These are phyloP conservation scores for baker's yeast (Saccharomyces cerevisiae) DNA, from an alignment of 805 yeast genomes.

Conservation along the genomic window DNA sequence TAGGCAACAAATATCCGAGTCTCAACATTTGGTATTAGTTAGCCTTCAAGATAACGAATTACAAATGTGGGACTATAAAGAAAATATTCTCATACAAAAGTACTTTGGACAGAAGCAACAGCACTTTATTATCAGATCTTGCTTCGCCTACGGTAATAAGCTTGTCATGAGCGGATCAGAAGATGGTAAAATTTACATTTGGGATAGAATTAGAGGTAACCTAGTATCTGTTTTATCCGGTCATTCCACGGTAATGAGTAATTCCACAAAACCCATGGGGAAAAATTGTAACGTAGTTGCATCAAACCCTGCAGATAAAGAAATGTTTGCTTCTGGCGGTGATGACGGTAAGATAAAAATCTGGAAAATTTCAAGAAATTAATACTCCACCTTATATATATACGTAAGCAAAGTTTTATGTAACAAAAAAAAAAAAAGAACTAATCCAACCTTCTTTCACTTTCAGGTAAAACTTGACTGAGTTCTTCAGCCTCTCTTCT, in stretches of 20 bases:
- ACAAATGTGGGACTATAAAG: slow-evolving; percentile 70
- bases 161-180: slow-evolving; percentile 76
- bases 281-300: slow-evolving; percentile 63
- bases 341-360: slow-evolving; percentile 68
- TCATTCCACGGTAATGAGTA: slow-evolving; percentile 7
- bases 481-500: slow-evolving; percentile 42
- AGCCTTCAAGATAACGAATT: slow-evolving; percentile 68
- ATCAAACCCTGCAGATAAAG: slow-evolving; percentile 48
- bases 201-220: slow-evolving; percentile 69
- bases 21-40: slow-evolving; percentile 38
- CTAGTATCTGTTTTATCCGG: slow-evolving; percentile 37
- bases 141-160: slow-evolving; percentile 66
- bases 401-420: background rate
- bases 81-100: slow-evolving; percentile 49
- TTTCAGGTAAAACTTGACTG: slow-evolving; percentile 10
- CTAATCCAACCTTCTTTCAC: background rate
- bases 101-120: slow-evolving; percentile 68
- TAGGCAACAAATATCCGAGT: slow-evolving; percentile 36
- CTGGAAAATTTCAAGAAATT: slow-evolving; percentile 43
- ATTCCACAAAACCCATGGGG: slow-evolving; percentile 14
- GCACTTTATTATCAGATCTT: slow-evolving; percentile 61
- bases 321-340: slow-evolving; percentile 73
- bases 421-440: background rate
- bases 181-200: slow-evolving; percentile 67
- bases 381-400: background rate